Conservation (phyloP, 2,329 filamentous ascomycete genomes). For the Botrytis porri region DNA sequence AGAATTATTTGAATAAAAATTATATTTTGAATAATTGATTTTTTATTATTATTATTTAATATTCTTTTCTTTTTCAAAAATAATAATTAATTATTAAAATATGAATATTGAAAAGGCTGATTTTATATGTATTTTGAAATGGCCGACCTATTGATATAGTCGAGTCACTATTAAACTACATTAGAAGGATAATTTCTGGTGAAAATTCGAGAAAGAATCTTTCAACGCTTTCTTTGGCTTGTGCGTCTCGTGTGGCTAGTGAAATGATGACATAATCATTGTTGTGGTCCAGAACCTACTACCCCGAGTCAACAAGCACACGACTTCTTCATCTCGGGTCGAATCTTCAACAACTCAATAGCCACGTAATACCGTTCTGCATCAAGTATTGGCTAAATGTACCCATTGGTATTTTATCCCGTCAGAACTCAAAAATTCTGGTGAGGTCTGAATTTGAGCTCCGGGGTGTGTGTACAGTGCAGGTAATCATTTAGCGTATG, state of each 20-base stretch:
- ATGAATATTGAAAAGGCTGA: too few species aligned
- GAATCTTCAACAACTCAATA: not conserved
- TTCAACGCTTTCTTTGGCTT: not conserved
- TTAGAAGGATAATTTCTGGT: not conserved
- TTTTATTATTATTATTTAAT: too few species aligned
- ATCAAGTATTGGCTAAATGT: not conserved
- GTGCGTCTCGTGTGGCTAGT: not conserved
- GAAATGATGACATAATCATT: not conserved
- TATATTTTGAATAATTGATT: too few species aligned
- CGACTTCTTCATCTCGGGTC: not conserved
- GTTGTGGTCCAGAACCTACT: not conserved
- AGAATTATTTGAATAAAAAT: too few species aligned
- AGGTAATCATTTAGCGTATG: not conserved
- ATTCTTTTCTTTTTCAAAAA: too few species aligned
- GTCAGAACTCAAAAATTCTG: not conserved
- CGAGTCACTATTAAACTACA: too few species aligned
- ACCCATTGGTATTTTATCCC: not conserved
- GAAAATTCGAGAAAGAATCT: not conserved
- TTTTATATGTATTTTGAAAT: too few species aligned
- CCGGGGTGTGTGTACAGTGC: not conserved
- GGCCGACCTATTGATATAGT: too few species aligned
- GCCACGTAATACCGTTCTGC: not conserved
- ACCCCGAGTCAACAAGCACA: conserved; percentile 10
- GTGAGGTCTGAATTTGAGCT: not conserved
- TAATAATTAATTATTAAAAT: too few species aligned